Evolutionary conservation across 1,284 basidiomycete genomes (phyloP).

Genomic region (Sparassis latifolia): DNA sequence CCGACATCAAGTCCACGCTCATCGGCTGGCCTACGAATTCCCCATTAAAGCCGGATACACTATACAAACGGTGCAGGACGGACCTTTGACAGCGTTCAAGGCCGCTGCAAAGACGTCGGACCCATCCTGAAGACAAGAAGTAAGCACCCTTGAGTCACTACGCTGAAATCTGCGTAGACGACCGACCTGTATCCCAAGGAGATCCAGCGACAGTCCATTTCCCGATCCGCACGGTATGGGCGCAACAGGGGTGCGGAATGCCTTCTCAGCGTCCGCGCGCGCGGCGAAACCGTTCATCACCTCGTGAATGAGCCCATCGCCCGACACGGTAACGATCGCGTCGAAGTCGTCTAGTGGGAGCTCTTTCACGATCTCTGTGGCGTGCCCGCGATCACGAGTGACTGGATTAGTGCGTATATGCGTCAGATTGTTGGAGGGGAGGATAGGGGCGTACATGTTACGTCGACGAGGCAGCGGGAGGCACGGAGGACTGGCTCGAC

Average conservation of each 20-base stretch:
- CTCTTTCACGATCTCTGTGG: constrained; percentile 58
- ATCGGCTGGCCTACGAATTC: constrained; percentile 52
- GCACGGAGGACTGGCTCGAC: constrained; percentile 79
- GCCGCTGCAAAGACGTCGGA: constrained; percentile 71
- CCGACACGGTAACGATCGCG: constrained; percentile 79
- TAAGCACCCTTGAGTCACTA: too few species aligned
- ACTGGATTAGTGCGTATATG: constrained; percentile 35
- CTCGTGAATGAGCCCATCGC: constrained; percentile 89
- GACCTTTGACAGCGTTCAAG: constrained; percentile 86
- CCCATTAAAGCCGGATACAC: background rate
- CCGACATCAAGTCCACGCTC: constrained; percentile 77
- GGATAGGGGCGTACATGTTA: constrained; percentile 42
- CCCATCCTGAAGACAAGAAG: constrained; percentile 43
- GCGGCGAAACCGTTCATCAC: constrained; percentile 87
- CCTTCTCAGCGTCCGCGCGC: constrained; percentile 61
- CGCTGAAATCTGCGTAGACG: background rate
- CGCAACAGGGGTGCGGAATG: constrained; percentile 72
- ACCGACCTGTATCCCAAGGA: constrained; percentile 58
- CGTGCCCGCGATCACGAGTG: constrained; percentile 69
- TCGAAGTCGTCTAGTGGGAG: constrained; percentile 63
- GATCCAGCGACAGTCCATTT: constrained; percentile 74
- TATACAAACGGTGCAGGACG: constrained; percentile 1
- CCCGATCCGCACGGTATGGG: constrained; percentile 88
- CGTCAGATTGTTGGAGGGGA: background rate
- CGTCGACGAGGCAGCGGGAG: constrained; percentile 65